Percentiles rank a stretch among this genome's conserved stretches.
These are phyloP conservation scores for Xylaria castorea DNA, from an alignment of 495 filamentous ascomycete genomes.

Conservation along the genomic window DNA sequence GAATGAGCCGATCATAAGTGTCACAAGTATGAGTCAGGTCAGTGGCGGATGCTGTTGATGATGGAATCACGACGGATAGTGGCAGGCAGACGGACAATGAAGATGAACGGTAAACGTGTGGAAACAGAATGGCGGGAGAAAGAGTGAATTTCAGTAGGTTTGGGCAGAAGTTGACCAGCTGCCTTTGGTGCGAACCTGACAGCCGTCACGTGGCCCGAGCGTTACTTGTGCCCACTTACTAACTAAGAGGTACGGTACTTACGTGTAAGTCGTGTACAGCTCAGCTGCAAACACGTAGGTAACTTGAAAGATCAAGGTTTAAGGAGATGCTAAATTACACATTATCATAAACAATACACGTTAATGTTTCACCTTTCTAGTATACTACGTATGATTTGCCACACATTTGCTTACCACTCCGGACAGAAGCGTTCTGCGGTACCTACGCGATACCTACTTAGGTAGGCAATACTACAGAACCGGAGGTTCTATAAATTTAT, in stretches of 20 bases:
- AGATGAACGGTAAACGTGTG: conserved; percentile 24
- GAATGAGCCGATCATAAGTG: neutral
- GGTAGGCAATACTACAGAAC: neutral
- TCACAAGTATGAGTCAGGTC: conserved; percentile 1
- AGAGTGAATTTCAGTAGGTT: conserved; percentile 25
- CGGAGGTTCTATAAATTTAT: neutral
- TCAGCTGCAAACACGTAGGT: conserved; percentile 1
- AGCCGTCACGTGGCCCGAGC: conserved; percentile 5
- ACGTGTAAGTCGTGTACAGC: neutral
- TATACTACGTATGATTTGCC: neutral
- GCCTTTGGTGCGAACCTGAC: conserved; percentile 1
- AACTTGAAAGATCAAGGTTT: neutral
- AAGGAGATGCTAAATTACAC: too few species aligned
- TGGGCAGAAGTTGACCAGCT: conserved; percentile 10
- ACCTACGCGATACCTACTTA: neutral
- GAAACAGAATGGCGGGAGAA: conserved; percentile 25
- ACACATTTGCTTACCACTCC: neutral
- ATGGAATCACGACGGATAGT: conserved; percentile 9
- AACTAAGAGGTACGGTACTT: neutral
- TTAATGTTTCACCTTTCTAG: neutral
- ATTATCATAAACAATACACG: neutral
- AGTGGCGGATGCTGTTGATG: conserved; percentile 18
- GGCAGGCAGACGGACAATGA: conserved; percentile 21
- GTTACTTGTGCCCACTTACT: neutral
- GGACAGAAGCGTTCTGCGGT: neutral